These are phyloP conservation scores for Flaveria floridana DNA, from an alignment of 140 eudicot genomes.

Conservation along the genomic window DNA sequence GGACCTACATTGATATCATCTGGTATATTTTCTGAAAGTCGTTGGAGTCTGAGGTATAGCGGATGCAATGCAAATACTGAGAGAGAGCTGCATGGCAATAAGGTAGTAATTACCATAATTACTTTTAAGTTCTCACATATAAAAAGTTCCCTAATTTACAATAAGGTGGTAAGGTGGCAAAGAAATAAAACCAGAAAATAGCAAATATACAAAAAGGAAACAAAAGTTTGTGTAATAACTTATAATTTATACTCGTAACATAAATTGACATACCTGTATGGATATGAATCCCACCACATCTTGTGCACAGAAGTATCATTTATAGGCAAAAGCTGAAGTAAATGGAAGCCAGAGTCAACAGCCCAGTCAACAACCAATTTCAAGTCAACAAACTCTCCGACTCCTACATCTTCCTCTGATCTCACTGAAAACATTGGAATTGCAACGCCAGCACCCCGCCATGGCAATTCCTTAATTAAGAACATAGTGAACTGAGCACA, in stretches of 20 bases:
- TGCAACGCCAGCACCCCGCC: constrained; percentile 99
- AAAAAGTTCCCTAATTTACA: not conserved
- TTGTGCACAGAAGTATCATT: constrained; percentile 91
- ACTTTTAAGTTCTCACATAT: not conserved
- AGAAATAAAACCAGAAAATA: not conserved
- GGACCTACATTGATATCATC: constrained; percentile 64
- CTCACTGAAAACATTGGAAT: constrained; percentile 94
- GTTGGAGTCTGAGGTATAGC: constrained; percentile 77
- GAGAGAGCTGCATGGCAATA: constrained; percentile 69
- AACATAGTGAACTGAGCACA: constrained; percentile 12
- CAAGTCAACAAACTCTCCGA: constrained; percentile 97
- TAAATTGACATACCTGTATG: constrained; percentile 63
- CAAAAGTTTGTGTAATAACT: not conserved
- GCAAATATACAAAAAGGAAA: not conserved
- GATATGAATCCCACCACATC: constrained; percentile 99
- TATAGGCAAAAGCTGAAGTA: constrained; percentile 93
- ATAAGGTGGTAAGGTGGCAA: not conserved
- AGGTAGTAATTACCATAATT: not conserved
- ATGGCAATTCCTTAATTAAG: constrained; percentile 75
- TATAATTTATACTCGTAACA: not conserved
- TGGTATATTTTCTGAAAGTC: constrained; percentile 74
- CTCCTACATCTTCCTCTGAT: constrained; percentile 89
- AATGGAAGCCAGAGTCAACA: constrained; percentile 85
- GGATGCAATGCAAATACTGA: constrained; percentile 98
- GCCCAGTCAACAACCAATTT: constrained; percentile 91